A percentile compares a stretch with the other conserved stretches of the same genome.
Evolutionary conservation across 2,329 filamentous ascomycete species (phyloP).

Genomic region (Knufia fluminis): DNA sequence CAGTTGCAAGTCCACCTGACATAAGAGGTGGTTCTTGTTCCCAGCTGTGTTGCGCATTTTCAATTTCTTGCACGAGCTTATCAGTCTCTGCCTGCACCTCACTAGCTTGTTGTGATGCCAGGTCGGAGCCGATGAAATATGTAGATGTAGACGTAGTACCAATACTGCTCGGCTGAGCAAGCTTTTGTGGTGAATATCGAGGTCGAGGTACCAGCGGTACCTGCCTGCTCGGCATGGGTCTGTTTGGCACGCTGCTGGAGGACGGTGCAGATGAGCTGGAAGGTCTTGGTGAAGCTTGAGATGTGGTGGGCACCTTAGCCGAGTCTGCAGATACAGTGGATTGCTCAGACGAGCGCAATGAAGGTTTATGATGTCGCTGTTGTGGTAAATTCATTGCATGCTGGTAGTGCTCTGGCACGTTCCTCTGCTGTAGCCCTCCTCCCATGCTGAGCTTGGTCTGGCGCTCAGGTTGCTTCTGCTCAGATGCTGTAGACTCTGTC

Average conservation of each 20-base stretch:
- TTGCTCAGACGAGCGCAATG: conserved; percentile 12
- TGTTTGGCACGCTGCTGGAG: neutral
- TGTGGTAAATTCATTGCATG: neutral
- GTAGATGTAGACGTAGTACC: neutral
- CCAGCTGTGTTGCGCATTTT: neutral
- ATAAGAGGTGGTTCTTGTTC: neutral
- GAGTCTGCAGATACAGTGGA: conserved; percentile 17
- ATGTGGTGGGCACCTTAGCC: neutral
- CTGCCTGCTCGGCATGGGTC: neutral
- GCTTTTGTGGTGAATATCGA: conserved; percentile 3
- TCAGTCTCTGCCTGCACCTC: neutral
- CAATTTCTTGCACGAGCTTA: neutral
- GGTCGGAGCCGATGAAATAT: neutral
- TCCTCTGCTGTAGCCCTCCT: conserved; percentile 19
- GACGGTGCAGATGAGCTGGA: neutral
- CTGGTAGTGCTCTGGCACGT: conserved; percentile 9
- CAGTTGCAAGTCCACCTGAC: neutral
- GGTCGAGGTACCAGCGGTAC: conserved; percentile 1
- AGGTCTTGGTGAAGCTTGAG: neutral
- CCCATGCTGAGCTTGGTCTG: conserved; percentile 17
- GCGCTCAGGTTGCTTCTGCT: conserved; percentile 8
- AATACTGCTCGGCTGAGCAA: conserved; percentile 1
- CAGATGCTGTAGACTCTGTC: neutral
- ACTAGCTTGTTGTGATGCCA: neutral
- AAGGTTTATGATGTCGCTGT: conserved; percentile 10